Conservation (phyloP, 2,329 filamentous ascomycete species). For the Coniochaeta ligniaria region DNA sequence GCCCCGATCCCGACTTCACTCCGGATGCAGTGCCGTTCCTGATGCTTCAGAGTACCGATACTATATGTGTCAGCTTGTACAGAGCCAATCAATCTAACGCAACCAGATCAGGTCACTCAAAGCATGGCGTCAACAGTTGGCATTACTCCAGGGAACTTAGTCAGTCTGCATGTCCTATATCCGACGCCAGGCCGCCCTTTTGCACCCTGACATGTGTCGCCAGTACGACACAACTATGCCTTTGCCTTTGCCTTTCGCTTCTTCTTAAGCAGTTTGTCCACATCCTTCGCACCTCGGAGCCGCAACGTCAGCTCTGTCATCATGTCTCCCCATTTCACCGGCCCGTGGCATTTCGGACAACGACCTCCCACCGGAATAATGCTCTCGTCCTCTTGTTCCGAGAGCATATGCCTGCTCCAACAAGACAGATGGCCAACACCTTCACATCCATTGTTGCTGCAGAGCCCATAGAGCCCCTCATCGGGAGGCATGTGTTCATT, state of each 20-base stretch:
- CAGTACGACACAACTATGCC: too few species aligned
- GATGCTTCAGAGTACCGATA: not conserved
- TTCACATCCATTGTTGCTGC: conserved; percentile 45
- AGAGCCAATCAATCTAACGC: not conserved
- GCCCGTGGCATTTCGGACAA: conserved; percentile 63
- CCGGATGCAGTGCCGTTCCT: not conserved
- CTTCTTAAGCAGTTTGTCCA: conserved; percentile 59
- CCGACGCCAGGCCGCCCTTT: not conserved
- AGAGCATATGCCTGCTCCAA: conserved; percentile 47
- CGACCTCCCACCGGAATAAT: conserved; percentile 61
- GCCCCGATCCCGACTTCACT: not conserved
- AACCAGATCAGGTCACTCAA: too few species aligned
- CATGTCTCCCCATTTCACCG: conserved; percentile 66
- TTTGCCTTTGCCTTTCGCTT: conserved; percentile 15
- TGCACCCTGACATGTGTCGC: not conserved
- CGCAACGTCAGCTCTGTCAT: conserved; percentile 78
- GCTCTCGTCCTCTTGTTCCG: conserved; percentile 22
- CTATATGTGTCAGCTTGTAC: not conserved
- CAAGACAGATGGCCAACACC: conserved; percentile 53
- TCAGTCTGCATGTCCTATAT: not conserved
- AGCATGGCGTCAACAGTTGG: too few species aligned
- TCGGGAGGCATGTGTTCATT: conserved; percentile 33
- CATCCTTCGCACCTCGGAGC: conserved; percentile 60
- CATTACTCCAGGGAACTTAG: too few species aligned
- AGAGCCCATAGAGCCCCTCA: conserved; percentile 49